Conservation (phyloP, 2,329 filamentous ascomycete species). For the Cercospora beticola region DNA sequence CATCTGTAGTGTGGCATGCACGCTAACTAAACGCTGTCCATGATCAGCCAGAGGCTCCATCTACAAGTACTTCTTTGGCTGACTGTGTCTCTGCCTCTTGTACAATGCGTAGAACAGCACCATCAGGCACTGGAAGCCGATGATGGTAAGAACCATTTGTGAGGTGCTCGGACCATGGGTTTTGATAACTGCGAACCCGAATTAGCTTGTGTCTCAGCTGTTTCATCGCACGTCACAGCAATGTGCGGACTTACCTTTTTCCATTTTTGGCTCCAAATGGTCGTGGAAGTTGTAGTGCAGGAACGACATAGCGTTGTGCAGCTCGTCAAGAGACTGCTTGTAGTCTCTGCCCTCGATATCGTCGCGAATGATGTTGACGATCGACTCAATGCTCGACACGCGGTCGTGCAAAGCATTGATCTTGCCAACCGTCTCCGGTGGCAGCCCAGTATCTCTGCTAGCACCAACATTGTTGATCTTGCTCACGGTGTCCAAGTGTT, state of each 20-base stretch:
- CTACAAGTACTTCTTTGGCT: constrained; percentile 89
- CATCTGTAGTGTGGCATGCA: constrained; percentile 5
- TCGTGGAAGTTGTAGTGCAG: constrained; percentile 51
- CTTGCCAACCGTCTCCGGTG: constrained; percentile 25
- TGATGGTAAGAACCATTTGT: constrained; percentile 66
- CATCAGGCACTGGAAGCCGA: constrained; percentile 72
- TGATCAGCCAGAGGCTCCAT: constrained; percentile 3
- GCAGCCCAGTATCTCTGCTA: constrained; percentile 36
- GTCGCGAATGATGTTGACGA: constrained; percentile 51
- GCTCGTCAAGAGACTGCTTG: constrained; percentile 52
- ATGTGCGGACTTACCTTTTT: constrained; percentile 1
- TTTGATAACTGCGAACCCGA: constrained; percentile 14
- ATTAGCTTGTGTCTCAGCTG: background rate
- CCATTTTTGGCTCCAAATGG: constrained; percentile 48
- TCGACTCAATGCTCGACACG: constrained; percentile 48
- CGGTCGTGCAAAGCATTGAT: constrained; percentile 24
- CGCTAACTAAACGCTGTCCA: background rate
- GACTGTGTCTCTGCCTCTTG: constrained; percentile 71
- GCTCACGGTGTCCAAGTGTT: constrained; percentile 53
- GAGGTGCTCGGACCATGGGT: constrained; percentile 57
- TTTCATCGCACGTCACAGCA: background rate
- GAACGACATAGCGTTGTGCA: constrained; percentile 52
- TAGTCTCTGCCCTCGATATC: constrained; percentile 60
- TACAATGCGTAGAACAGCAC: constrained; percentile 71
- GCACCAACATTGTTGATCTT: constrained; percentile 54